These are phyloP conservation scores for Salvia hispanica DNA, from an alignment of 257 asterid species.

Conservation along the genomic window DNA sequence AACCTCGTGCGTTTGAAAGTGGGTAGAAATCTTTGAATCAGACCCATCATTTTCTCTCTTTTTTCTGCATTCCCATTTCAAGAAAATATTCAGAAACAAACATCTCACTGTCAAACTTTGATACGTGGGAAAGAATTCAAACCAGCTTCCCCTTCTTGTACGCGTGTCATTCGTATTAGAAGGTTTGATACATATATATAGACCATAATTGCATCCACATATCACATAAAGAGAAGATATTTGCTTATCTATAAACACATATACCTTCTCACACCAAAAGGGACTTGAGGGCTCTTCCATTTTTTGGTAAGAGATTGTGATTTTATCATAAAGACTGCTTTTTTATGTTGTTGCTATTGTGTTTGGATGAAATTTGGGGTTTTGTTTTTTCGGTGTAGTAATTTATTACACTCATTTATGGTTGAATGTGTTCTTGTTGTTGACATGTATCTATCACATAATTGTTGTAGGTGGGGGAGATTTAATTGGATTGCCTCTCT, in stretches of 20 bases:
- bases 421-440: constrained; percentile 3
- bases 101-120: constrained; percentile 34
- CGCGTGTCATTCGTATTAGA: constrained; percentile 47
- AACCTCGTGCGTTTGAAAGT: constrained; percentile 45
- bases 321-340: no score
- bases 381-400: neutral
- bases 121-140: constrained; percentile 35
- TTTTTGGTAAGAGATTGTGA: constrained; percentile 45
- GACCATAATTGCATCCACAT: constrained; percentile 28
- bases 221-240: neutral
- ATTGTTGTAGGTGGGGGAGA: constrained; percentile 32
- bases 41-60: constrained; percentile 38
- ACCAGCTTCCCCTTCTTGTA: constrained; percentile 20
- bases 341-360: neutral
- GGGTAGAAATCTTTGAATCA: constrained; percentile 36
- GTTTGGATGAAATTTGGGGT: neutral
- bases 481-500: constrained; percentile 41
- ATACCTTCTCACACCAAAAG: neutral
- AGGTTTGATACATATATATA: constrained; percentile 36
- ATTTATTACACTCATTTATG: neutral
- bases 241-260: neutral
- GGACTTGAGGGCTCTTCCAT: constrained; percentile 30
- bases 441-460: constrained; percentile 16
- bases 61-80: constrained; percentile 42
- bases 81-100: constrained; percentile 34